Base-by-base conservation (phyloP, 148 eudicot genomes). In the Nepenthes gracilis region DNA sequence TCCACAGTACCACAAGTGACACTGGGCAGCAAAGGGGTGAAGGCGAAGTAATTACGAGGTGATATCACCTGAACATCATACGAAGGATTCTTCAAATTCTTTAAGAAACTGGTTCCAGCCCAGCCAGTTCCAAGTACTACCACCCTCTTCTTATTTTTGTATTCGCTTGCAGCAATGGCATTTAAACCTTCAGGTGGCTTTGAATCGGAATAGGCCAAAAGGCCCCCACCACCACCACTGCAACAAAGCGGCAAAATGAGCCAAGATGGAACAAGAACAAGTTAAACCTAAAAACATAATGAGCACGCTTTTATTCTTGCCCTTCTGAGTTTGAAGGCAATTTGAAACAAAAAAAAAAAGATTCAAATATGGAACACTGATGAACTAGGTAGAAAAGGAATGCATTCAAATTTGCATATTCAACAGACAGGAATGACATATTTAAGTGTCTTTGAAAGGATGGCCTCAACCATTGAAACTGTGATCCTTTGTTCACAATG, bases 121-220 rank as follows among this genome's bases (percentile, higher is more conserved):
- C 97, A 90, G 55, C 97, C 97, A 67, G 95, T 90, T 57, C 97
- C 97, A 34, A 90, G 80, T 32, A 90, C 95, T 32, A 90, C 91
- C 67, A 90, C 85, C 70, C 68, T 83, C 84, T 90, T 90, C 71
- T 79, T 90, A 23, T 23, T 23, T 81, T 77, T 80, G 62, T 32
- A 71, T 47, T 49, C 72, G 48, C 54, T 37, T 61, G 72, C 84
- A 65, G 73, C 55, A 40, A 72, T 49, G 11, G 47, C 59, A 48
- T 65, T 71, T 36, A 69, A 55, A 33, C 65, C 79, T 32, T 79
- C 71, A 48, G 57, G 14, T 64, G 75, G 67, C 55, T 79, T 70
- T 57, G 87, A 58, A 58, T 80, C 81, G 1, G 88, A 75, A 69
- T 64, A 79, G n/a, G 88, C 92, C 67, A 79, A 73, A 47, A 83